Evolutionary conservation across 2,329 filamentous ascomycete species (phyloP).

Genomic region (Simplicillium sp.): DNA sequence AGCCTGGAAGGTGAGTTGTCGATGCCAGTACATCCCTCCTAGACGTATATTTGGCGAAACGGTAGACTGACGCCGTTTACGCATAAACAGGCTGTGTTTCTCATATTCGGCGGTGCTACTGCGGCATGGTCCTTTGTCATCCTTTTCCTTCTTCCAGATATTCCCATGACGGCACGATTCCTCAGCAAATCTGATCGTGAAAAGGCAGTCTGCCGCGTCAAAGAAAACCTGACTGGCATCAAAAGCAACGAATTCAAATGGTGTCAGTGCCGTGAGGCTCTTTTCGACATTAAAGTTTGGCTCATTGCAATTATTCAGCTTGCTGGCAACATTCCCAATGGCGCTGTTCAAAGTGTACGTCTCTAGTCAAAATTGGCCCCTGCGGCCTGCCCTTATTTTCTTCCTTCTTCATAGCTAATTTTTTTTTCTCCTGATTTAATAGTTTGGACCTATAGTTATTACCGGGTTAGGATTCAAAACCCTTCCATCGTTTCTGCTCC

Average conservation of each 20-base stretch:
- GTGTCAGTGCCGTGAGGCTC: conserved; percentile 1
- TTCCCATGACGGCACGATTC: conserved; percentile 29
- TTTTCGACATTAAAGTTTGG: conserved; percentile 1
- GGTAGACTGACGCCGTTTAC: background rate
- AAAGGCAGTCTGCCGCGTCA: conserved; percentile 56
- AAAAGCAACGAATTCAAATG: conserved; percentile 13
- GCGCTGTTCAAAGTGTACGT: conserved; percentile 15
- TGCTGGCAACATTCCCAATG: conserved; percentile 17
- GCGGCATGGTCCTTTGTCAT: conserved; percentile 1
- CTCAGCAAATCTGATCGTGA: conserved; percentile 52
- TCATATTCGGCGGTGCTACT: conserved; percentile 5
- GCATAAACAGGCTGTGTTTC: conserved; percentile 4
- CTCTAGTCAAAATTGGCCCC: too few species aligned
- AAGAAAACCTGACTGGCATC: conserved; percentile 38
- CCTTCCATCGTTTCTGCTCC: conserved; percentile 11
- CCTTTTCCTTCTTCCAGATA: conserved; percentile 2
- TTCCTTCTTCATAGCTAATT: too few species aligned
- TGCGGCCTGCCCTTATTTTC: too few species aligned
- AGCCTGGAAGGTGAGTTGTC: conserved; percentile 4
- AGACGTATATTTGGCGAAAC: background rate
- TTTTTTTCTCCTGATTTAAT: conserved; percentile 5
- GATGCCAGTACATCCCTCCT: background rate
- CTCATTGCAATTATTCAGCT: conserved; percentile 12
- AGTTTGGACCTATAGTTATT: conserved; percentile 16
- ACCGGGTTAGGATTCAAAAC: conserved; percentile 13